phyloP scores from a whole-genome alignment of 805 yeast genomes.

The Sugiyamaella lignohabitans region DNA sequence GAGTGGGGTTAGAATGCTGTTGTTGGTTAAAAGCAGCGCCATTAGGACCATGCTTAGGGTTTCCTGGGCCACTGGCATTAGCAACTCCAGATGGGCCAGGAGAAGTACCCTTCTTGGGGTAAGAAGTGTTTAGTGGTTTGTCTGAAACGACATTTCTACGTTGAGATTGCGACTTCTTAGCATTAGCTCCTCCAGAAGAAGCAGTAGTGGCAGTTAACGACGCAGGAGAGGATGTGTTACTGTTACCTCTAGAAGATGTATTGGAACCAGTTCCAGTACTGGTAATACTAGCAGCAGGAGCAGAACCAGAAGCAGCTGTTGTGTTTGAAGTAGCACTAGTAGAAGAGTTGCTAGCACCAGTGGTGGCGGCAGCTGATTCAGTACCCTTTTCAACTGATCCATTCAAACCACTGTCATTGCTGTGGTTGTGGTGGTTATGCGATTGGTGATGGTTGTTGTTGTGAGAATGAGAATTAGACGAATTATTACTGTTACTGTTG shows the following conservation, averaged over 20 bases:
- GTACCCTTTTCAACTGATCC: background rate
- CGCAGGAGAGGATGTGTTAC: background rate
- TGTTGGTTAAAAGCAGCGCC: conserved; percentile 2
- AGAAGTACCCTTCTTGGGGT: background rate
- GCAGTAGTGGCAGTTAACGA: background rate
- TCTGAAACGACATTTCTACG: background rate
- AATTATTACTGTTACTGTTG: conserved; percentile 1
- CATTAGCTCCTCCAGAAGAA: background rate
- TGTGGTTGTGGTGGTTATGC: conserved; percentile 2
- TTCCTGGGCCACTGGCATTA: background rate
- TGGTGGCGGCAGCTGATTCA: background rate
- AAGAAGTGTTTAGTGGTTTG: background rate
- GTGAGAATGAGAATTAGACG: too few relatives aligned
- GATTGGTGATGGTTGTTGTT: conserved; percentile 7
- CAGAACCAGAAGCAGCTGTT: background rate
- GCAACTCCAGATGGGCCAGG: conserved; percentile 1
- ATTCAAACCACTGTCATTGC: background rate
- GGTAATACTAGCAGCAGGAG: conserved; percentile 1
- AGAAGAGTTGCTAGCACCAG: background rate
- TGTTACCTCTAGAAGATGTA: background rate
- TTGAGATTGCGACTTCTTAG: background rate
- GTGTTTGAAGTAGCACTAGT: background rate
- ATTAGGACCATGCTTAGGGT: background rate
- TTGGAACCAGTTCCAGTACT: conserved; percentile 1
- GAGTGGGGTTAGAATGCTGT: conserved; percentile 1